Conservation (phyloP, 1,139 yeast genomes). For the Zygoascus hellenicus region DNA sequence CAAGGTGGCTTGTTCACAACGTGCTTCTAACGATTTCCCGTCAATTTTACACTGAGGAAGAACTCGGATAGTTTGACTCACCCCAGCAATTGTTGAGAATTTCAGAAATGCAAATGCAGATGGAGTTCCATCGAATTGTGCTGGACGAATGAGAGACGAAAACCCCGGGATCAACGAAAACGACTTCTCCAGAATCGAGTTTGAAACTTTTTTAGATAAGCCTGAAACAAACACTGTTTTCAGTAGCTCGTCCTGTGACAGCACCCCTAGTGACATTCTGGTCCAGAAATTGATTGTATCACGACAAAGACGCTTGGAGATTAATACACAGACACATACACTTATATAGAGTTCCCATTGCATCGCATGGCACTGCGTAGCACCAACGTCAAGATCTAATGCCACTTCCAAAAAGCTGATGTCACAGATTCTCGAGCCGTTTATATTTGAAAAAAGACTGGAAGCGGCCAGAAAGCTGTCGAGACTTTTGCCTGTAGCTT, state of each 20-base stretch:
- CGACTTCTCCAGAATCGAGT: slow-evolving; percentile 23
- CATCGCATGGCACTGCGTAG: neutral
- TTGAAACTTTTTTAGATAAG: slow-evolving; percentile 31
- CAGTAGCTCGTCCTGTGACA: slow-evolving; percentile 25
- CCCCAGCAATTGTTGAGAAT: slow-evolving; percentile 20
- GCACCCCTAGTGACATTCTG: neutral
- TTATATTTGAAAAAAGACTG: slow-evolving; percentile 1
- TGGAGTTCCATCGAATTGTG: slow-evolving; percentile 19
- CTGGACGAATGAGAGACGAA: slow-evolving; percentile 21
- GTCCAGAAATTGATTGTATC: slow-evolving; percentile 11
- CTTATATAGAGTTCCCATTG: neutral
- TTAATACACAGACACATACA: too few relatives aligned
- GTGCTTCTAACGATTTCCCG: neutral
- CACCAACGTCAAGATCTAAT: neutral
- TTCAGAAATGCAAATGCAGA: slow-evolving; percentile 24
- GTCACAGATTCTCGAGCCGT: slow-evolving; percentile 2
- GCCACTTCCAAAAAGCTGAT: neutral
- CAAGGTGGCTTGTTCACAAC: neutral
- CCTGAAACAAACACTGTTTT: slow-evolving; percentile 30
- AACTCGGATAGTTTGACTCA: slow-evolving; percentile 23
- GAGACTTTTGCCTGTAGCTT: neutral
- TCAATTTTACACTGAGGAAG: slow-evolving; percentile 19
- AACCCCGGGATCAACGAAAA: slow-evolving; percentile 26
- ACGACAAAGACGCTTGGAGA: too few relatives aligned
- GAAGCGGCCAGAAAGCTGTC: slow-evolving; percentile 2